phyloP scores from a whole-genome alignment of 352 stramenopile genomes.

The Lagenidium sp. region DNA sequence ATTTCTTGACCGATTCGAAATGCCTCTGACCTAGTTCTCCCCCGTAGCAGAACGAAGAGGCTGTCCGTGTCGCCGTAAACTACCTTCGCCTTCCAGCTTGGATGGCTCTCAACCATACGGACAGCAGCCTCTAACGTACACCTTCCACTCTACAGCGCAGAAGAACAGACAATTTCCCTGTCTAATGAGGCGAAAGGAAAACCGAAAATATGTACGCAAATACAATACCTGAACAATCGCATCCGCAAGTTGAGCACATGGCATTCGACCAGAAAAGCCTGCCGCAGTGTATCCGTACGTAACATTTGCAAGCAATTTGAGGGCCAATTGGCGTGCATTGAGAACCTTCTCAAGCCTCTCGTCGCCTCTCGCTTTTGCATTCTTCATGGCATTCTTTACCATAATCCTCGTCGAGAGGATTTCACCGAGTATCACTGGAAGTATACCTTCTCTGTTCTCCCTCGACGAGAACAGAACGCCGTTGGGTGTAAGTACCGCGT shows the following conservation, averaged over 20 bases:
- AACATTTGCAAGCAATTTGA: constrained; percentile 99
- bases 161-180: too few relatives aligned
- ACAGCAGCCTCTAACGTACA: constrained; percentile 94
- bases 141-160: constrained; percentile 68
- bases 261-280: constrained; percentile 97
- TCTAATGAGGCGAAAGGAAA: too few relatives aligned
- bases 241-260: constrained; percentile 94
- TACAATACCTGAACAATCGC: too few relatives aligned
- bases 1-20: constrained; percentile 93
- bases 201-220: too few relatives aligned
- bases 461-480: constrained; percentile 95
- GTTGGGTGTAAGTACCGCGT: constrained; percentile 85
- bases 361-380: constrained; percentile 67
- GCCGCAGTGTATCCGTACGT: constrained; percentile 99
- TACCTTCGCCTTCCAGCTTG: constrained; percentile 84
- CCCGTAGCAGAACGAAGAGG: constrained; percentile 95
- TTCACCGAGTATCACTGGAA: constrained; percentile 96
- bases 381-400: constrained; percentile 97
- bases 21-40: constrained; percentile 89
- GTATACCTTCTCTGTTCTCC: constrained; percentile 88
- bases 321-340: constrained; percentile 83
- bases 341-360: constrained; percentile 54
- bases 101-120: constrained; percentile 78
- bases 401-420: constrained; percentile 95
- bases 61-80: constrained; percentile 99